Conservation (phyloP, 441 rosid genomes). For the Adansonia rubrostipa region DNA sequence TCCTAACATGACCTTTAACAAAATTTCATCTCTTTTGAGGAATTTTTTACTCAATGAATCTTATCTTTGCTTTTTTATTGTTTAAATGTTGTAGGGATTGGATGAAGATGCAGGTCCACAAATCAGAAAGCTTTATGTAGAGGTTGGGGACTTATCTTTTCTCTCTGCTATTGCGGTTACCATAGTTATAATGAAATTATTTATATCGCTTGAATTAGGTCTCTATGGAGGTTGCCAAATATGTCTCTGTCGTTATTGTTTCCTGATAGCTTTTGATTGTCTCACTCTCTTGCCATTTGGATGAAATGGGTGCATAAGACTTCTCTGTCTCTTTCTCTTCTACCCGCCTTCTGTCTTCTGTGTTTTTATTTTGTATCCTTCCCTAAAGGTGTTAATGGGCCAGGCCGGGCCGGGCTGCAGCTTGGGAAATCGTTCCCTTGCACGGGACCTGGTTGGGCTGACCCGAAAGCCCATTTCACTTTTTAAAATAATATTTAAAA, state of each 20-base stretch:
- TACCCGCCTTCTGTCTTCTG: neutral
- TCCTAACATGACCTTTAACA: conserved; percentile 16
- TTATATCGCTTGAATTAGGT: conserved; percentile 13
- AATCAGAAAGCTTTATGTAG: conserved; percentile 79
- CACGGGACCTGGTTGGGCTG: too few species aligned
- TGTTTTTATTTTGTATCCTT: neutral
- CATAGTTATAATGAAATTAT: neutral
- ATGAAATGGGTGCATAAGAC: neutral
- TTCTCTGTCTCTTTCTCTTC: neutral
- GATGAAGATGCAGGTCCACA: conserved; percentile 91
- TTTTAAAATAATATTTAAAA: too few species aligned
- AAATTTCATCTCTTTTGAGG: neutral
- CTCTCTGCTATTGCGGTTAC: neutral
- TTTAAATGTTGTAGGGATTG: conserved; percentile 63
- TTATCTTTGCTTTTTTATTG: conserved; percentile 29
- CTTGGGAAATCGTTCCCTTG: too few species aligned
- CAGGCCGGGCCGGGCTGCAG: too few species aligned
- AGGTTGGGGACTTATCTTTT: conserved; percentile 53
- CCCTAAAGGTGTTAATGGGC: too few species aligned
- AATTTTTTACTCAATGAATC: conserved; percentile 24
- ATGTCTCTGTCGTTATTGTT: conserved; percentile 3
- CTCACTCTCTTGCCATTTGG: neutral
- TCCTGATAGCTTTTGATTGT: neutral
- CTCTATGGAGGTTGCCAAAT: conserved; percentile 9
- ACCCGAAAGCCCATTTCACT: too few species aligned